Conservation (phyloP, 768 basidiomycete genomes). For the Harrya chromipes region DNA sequence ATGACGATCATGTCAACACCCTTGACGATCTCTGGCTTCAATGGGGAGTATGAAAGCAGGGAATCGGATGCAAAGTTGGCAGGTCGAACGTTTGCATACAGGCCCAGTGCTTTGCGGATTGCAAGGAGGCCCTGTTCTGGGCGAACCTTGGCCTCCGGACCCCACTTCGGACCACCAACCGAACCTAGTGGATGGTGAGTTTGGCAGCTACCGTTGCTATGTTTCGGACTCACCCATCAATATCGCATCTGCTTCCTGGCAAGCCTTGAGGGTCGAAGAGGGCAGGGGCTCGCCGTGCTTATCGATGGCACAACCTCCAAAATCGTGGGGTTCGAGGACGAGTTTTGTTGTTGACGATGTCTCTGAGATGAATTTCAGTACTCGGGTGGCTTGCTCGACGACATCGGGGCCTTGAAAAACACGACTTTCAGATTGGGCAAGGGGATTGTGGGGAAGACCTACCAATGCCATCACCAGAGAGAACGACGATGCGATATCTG, state of each 20-base stretch:
- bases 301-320: constrained; percentile 95
- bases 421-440: not conserved
- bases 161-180: constrained; percentile 99
- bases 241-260: constrained; percentile 92
- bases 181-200: constrained; percentile 57
- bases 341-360: constrained; percentile 65
- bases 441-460: constrained; percentile 13
- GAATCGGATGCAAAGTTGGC: constrained; percentile 93
- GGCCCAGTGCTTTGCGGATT: constrained; percentile 88
- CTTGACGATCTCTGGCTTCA: constrained; percentile 76
- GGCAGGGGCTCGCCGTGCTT: constrained; percentile 82
- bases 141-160: constrained; percentile 79
- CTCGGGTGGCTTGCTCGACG: constrained; percentile 76
- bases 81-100: constrained; percentile 98
- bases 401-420: constrained; percentile 78
- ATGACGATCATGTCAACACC: constrained; percentile 92
- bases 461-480: constrained; percentile 99
- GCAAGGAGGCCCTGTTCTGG: constrained; percentile 89
- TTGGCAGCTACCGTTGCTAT: not conserved
- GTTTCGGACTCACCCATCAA: constrained; percentile 73
- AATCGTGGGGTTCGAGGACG: constrained; percentile 69
- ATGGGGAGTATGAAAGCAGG: constrained; percentile 82
- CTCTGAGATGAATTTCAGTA: constrained; percentile 70
- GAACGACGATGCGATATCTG: constrained; percentile 84
- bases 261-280: constrained; percentile 79